Evolutionary conservation across 106 monocot genomes (phyloP), one percentile per base, ranked within the genome.

Genomic region (Ottelia alismoides): DNA sequence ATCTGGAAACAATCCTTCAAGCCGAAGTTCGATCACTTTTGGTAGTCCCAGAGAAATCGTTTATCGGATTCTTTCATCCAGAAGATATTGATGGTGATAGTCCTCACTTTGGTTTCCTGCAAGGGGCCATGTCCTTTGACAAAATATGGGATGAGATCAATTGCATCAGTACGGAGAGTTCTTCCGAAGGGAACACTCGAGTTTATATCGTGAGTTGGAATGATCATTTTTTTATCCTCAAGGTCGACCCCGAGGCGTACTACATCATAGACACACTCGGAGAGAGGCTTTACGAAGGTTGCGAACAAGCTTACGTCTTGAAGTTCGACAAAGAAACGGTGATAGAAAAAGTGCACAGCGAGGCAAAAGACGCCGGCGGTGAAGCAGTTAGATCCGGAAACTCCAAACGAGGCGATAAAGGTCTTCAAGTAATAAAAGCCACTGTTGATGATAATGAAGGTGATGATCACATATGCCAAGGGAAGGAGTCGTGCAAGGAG

Each of bases 141-240:
- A 45, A 43, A 54, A 69, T 79, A 18, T 84, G 84, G 84, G 76
- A 79, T 44, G 60, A 79, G 43, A 71, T 79, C 25, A 44, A 47
- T 26, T 52, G 32, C n/a, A n/a, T n/a, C n/a, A n/a, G n/a, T n/a
- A n/a, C n/a, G n/a, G n/a, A n/a, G n/a, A n/a, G n/a, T n/a, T n/a
- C n/a, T n/a, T n/a, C n/a, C n/a, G n/a, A n/a, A n/a, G n/a, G n/a
- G n/a, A n/a, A n/a, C n/a, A n/a, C n/a, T n/a, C n/a, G n/a, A n/a
- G n/a, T 80, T 2, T 84, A 75, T 31, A 76, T 84, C 31, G 68
- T 65, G 20, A 79, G 84, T 21, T 84, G 84, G 84, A 84, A 84
- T 16, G 84, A 84, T 62, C 84, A 84, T 47, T 84, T 84, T 56
- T 84, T 84, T 17, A 62, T 84, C 2, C 72, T 84, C 18, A 79